A percentile compares a stretch with the other conserved stretches of the same genome.
These are phyloP conservation scores for Fraxinus sp. DNA, from an alignment of 305 asterid species.

Conservation along the genomic window DNA sequence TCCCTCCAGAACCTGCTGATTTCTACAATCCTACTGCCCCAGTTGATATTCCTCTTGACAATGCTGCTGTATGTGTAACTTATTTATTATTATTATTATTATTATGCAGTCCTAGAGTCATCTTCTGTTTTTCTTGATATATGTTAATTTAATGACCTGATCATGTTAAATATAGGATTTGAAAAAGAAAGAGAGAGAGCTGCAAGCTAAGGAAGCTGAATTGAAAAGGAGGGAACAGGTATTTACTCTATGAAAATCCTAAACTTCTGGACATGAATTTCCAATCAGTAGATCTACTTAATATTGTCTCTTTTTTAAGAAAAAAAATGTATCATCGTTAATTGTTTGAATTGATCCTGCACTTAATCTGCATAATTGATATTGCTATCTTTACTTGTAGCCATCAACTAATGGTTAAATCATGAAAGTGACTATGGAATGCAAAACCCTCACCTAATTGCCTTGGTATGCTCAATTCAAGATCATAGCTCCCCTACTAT, in stretches of 20 bases:
- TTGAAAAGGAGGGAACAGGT: conserved; percentile 83
- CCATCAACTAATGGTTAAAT: background rate
- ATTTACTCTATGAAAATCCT: conserved; percentile 14
- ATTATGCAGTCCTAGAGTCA: conserved; percentile 4
- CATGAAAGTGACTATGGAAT: background rate
- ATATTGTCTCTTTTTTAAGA: background rate
- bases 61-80: conserved; percentile 48
- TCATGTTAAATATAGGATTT: conserved; percentile 45
- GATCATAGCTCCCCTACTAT: background rate
- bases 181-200: conserved; percentile 72
- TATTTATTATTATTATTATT: background rate
- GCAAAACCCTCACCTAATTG: background rate
- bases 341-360: too few species aligned
- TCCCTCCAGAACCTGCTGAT: conserved; percentile 90
- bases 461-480: background rate
- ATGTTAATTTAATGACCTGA: conserved; percentile 19
- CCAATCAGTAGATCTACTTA: background rate
- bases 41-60: conserved; percentile 75
- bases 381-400: too few species aligned
- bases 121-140: conserved; percentile 9
- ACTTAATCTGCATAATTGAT: too few species aligned
- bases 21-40: conserved; percentile 81
- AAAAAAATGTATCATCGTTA: background rate
- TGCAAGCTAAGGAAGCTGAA: conserved; percentile 84
- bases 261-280: conserved; percentile 1